Evolutionary conservation across 768 basidiomycete genomes (phyloP).

Genomic region (Flagelloscypha sp.): DNA sequence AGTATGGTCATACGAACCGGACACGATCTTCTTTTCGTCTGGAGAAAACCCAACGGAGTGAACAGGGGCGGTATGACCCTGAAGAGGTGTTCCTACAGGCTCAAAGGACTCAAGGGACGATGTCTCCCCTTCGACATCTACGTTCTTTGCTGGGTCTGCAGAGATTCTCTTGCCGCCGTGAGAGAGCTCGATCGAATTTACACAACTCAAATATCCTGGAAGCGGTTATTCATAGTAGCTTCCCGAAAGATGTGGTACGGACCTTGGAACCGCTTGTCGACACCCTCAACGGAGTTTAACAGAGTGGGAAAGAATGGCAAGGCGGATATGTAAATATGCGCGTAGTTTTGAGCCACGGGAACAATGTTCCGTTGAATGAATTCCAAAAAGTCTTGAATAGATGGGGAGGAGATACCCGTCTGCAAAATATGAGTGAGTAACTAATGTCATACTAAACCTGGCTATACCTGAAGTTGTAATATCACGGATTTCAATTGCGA

Average conservation of each 20-base stretch:
- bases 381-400: slow-evolving; percentile 7
- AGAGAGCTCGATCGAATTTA: slow-evolving; percentile 15
- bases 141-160: no score
- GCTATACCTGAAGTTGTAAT: no score
- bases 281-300: no score
- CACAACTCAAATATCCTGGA: slow-evolving; percentile 15
- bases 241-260: slow-evolving; percentile 9
- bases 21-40: slow-evolving; percentile 5
- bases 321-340: slow-evolving; percentile 13
- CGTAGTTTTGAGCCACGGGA: slow-evolving; percentile 7
- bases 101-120: slow-evolving; percentile 18
- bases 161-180: slow-evolving; percentile 16
- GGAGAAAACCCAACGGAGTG: slow-evolving; percentile 5
- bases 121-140: no score
- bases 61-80: slow-evolving; percentile 1
- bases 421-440: no score
- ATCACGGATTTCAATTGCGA: no score
- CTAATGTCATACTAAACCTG: no score
- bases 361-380: no score
- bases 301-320: no score
- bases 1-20: slow-evolving; percentile 6
- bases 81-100: neutral
- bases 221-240: no score
- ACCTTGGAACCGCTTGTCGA: no score
- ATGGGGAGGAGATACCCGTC: no score